phyloP scores from a whole-genome alignment of 108 stramenopile species.

The Aureococcus anophagefferens region DNA sequence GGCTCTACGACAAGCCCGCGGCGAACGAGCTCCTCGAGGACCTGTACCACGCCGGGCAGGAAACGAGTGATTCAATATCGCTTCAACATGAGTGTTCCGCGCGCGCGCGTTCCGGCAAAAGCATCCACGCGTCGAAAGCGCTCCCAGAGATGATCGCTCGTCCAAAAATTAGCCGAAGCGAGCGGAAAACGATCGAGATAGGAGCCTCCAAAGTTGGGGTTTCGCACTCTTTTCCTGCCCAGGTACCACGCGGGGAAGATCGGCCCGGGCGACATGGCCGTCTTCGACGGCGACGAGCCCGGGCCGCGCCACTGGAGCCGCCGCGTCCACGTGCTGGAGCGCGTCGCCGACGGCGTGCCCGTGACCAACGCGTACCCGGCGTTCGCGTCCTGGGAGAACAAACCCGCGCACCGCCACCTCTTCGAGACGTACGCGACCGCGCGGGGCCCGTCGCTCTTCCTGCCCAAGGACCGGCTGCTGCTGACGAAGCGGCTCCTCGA shows the following conservation, averaged over 20 bases:
- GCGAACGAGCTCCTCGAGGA: constrained; percentile 22
- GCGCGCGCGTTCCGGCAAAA: too few species aligned
- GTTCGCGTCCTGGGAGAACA: constrained; percentile 12
- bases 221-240: too few species aligned
- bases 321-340: constrained; percentile 23
- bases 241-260: constrained; percentile 25
- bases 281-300: constrained; percentile 21
- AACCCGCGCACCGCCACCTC: constrained; percentile 17
- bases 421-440: constrained; percentile 26
- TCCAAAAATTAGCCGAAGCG: too few species aligned
- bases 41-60: constrained; percentile 20
- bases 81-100: too few species aligned
- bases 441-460: constrained; percentile 25
- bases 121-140: too few species aligned
- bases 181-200: too few species aligned
- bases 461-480: constrained; percentile 24
- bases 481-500: constrained; percentile 31
- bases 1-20: constrained; percentile 12
- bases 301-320: constrained; percentile 11
- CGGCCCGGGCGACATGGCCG: constrained; percentile 19
- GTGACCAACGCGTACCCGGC: constrained; percentile 18
- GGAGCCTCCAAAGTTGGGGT: too few species aligned
- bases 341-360: constrained; percentile 24
- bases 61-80: too few species aligned
- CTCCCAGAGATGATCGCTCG: too few species aligned